A percentile compares a stretch with the other conserved stretches of the same genome.
Conservation (phyloP, 2,329 filamentous ascomycete genomes). For the Trichoderma oligosporum region DNA sequence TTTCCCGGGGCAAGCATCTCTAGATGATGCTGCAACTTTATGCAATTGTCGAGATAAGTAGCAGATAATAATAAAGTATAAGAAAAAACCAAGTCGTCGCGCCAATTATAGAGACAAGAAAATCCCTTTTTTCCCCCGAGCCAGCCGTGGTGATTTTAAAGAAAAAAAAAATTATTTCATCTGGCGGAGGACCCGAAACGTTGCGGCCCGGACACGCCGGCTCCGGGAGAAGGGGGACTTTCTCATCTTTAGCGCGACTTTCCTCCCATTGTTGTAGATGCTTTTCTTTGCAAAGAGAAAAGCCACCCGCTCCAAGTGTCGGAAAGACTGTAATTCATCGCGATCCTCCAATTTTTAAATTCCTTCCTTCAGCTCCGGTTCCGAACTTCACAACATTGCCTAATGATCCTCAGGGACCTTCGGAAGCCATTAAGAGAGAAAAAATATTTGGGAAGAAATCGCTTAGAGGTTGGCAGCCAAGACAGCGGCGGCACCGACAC, state of each 20-base stretch:
- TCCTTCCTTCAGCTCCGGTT: background rate
- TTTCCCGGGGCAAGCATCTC: constrained; percentile 13
- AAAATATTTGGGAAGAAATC: background rate
- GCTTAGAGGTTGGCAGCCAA: constrained; percentile 19
- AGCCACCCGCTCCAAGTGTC: too few relatives aligned
- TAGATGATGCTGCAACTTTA: constrained; percentile 12
- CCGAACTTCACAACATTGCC: constrained; percentile 2
- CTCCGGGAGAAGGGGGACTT: constrained; percentile 1
- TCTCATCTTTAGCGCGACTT: background rate
- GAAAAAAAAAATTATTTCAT: background rate
- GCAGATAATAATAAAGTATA: background rate
- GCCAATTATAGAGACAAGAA: background rate
- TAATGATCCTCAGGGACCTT: constrained; percentile 1
- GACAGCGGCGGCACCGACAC: constrained; percentile 18
- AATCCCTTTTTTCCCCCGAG: background rate
- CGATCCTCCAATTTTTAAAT: background rate
- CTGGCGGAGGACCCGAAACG: constrained; percentile 6
- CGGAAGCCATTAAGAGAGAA: background rate
- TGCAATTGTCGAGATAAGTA: constrained; percentile 15
- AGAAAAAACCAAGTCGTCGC: background rate
- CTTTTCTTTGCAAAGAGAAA: too few relatives aligned
- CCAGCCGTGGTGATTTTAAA: constrained; percentile 7
- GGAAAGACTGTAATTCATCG: too few relatives aligned
- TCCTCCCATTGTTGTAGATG: background rate
- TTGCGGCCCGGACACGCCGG: constrained; percentile 15